Evolutionary conservation across 768 basidiomycete species (phyloP).

Genomic region (Amanita pallidorosea): DNA sequence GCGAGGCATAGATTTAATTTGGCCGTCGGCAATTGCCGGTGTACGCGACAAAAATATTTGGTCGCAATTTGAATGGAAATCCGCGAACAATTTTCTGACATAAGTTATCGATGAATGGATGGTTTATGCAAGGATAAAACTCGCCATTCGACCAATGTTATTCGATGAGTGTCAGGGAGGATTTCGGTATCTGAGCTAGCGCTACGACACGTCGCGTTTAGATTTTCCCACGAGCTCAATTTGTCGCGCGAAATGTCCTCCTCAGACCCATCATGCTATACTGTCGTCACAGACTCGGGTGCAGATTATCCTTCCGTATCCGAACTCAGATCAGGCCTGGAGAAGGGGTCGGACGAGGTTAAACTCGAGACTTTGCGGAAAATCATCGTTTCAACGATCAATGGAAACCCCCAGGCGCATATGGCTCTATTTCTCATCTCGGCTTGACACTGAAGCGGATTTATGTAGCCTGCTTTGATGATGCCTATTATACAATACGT

Average conservation of each 20-base stretch:
- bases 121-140: no score
- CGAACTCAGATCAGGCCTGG: slow-evolving; percentile 72
- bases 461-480: slow-evolving; percentile 67
- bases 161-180: no score
- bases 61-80: no score
- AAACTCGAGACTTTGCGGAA: slow-evolving; percentile 93
- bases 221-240: slow-evolving; percentile 10
- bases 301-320: slow-evolving; percentile 69
- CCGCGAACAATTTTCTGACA: no score
- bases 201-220: slow-evolving; percentile 8
- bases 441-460: background rate
- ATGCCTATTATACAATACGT: slow-evolving; percentile 99
- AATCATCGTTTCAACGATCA: slow-evolving; percentile 89
- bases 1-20: no score
- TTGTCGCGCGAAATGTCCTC: slow-evolving; percentile 23
- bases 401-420: slow-evolving; percentile 84
- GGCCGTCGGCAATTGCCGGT: no score
- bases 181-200: no score
- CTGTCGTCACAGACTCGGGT: slow-evolving; percentile 63
- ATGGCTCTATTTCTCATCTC: background rate
- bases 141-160: no score
- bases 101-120: no score
- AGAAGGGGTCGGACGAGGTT: slow-evolving; percentile 95
- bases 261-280: slow-evolving; percentile 64
- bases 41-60: no score